Base-by-base conservation (phyloP, 2,329 filamentous ascomycete genomes). In the Colletotrichum sp. region DNA sequence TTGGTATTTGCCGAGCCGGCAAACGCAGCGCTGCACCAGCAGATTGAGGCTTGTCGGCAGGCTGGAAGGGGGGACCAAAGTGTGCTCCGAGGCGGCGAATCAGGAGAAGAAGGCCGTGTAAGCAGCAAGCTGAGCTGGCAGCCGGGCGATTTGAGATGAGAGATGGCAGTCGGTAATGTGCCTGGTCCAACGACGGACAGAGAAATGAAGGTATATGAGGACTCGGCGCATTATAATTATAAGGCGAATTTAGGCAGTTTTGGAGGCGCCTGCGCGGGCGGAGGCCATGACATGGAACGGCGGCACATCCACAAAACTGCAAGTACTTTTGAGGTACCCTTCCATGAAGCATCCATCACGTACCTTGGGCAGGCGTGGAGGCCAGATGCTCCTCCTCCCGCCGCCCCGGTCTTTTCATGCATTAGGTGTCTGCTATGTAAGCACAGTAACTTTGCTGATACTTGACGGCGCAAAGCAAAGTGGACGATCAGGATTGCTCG, bases 241-340 rank as follows among this genome's bases (percentile, higher is more conserved):
- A 72, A 69, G 32, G 30, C n/a, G 32, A 24, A 18, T 36, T 18
- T 64, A 36, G 39, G 26, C 57, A 16, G 16, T 44, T 70, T 26
- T 39, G 8, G 39, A 64, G 63, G 72, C 69, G 36, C n/a, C 63
- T 62, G 62, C 30, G 24, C 55, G 36, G 52, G 63, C 55, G 30
- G 55, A 68, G 30, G 52, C 62, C 16, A 62, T 49, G 72, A n/a
- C 49, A 34, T 59, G 36, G 49, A 57, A 30, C 24, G 55, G 30
- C 39, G 55, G 39, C 26, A 16, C 39, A 68, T 68, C n/a, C 49
- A 8, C 66, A 70, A n/a, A n/a, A n/a, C 49, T 34, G 36, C 30
- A 76, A 52, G 70, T 76, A 76, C 70, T 63, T n/a, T 10, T n/a
- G 16, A 69, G 28, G 73, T 73, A 73, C 64, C 44, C 12, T 71